These are phyloP conservation scores for Teratosphaeriaceae sp. DNA, from an alignment of 2,329 filamentous ascomycete genomes.

Conservation along the genomic window DNA sequence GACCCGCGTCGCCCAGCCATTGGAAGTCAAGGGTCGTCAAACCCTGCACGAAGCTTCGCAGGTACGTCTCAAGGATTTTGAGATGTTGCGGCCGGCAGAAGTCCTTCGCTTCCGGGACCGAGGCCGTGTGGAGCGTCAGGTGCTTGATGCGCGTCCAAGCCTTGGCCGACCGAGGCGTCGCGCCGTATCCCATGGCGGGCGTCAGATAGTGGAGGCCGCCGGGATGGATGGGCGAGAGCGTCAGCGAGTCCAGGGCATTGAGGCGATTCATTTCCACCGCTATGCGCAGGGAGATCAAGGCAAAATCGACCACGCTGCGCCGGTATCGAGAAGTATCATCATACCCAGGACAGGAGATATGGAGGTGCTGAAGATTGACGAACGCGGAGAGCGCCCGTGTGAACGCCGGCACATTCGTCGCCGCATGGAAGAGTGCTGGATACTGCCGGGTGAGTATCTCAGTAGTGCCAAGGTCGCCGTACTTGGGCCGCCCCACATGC, in stretches of 20 bases:
- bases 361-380: slow-evolving; percentile 65
- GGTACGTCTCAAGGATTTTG: slow-evolving; percentile 67
- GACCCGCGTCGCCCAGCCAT: slow-evolving; percentile 68
- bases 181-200: slow-evolving; percentile 66
- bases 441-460: slow-evolving; percentile 82
- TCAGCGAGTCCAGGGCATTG: slow-evolving; percentile 59
- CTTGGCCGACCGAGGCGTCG: slow-evolving; percentile 61
- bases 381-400: slow-evolving; percentile 65
- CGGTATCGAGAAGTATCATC: slow-evolving; percentile 60
- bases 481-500: slow-evolving; percentile 61
- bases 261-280: slow-evolving; percentile 69
- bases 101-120: slow-evolving; percentile 39
- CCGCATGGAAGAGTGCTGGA: slow-evolving; percentile 80
- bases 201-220: slow-evolving; percentile 71
- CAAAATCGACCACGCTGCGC: slow-evolving; percentile 76
- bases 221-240: slow-evolving; percentile 67
- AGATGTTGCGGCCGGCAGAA: slow-evolving; percentile 51
- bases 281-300: slow-evolving; percentile 78
- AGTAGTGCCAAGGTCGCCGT: slow-evolving; percentile 70
- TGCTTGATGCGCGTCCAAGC: slow-evolving; percentile 73
- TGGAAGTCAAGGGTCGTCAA: slow-evolving; percentile 60
- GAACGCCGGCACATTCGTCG: slow-evolving; percentile 81
- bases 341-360: slow-evolving; percentile 69
- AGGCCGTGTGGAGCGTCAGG: slow-evolving; percentile 58
- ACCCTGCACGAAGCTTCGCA: slow-evolving; percentile 53